Evolutionary conservation across 2,329 filamentous ascomycete genomes (phyloP).

Genomic region (Exophiala sp.): DNA sequence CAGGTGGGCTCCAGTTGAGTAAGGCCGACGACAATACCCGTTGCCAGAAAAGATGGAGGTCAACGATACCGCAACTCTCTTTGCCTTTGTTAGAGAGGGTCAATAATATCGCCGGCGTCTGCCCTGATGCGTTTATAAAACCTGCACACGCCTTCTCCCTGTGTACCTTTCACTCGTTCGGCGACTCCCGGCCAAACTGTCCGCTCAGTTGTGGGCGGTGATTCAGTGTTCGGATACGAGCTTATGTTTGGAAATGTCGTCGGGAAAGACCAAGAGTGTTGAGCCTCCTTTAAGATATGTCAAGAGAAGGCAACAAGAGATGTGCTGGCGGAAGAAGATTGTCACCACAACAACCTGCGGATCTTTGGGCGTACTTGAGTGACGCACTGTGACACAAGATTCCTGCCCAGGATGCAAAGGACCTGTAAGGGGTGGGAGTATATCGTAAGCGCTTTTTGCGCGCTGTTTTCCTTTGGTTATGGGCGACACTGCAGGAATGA

Average conservation of each 20-base stretch:
- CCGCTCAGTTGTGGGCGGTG: no score
- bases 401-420: constrained; percentile 14
- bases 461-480: constrained; percentile 20
- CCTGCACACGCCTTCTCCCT: no score
- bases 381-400: constrained; percentile 22
- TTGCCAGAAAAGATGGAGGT: neutral
- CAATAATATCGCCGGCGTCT: neutral
- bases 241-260: neutral
- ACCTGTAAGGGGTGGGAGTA: constrained; percentile 16
- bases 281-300: constrained; percentile 8
- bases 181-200: no score
- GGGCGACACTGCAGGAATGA: constrained; percentile 12
- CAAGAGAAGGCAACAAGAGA: constrained; percentile 7
- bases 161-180: neutral
- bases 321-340: constrained; percentile 5
- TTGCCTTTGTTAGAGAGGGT: neutral
- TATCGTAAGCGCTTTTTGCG: constrained; percentile 25
- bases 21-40: neutral
- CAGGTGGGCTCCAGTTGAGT: neutral
- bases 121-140: no score
- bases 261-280: neutral
- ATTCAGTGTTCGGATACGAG: no score
- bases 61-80: neutral
- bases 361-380: constrained; percentile 12
- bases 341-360: constrained; percentile 22